Base-by-base conservation (phyloP, 2,329 filamentous ascomycete species). In the Myriosclerotinia duriaeana region DNA sequence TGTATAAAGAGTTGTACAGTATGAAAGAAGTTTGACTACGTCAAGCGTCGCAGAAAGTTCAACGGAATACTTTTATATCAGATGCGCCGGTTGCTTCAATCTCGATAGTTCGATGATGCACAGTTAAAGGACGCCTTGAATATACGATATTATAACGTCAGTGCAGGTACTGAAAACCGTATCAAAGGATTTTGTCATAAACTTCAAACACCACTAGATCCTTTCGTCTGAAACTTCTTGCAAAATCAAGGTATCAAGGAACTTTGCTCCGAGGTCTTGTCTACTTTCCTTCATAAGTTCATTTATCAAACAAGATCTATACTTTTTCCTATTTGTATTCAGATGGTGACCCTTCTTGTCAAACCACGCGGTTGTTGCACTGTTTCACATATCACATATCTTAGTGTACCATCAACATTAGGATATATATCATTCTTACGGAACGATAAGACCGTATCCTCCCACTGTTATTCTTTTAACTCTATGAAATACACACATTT, bases 141-240 rank as follows among this genome's bases (percentile, higher is more conserved):
- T 44, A 17, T 56, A 20, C 17, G 26, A 44, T 34, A n/a, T 30
- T 34, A n/a, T 9, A 44, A 34, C 5, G 17, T 59, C 26, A 46
- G 40, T 46, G 55, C 55, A 44, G 46, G 26, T 48, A 48, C 36
- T n/a, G 20, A 26, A 59, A 59, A 59, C 20, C 17, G 26, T n/a
- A 22, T 48, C n/a, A 22, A 14, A 48, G 7, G 40, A 59, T 15
- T n/a, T 46, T 46, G 9, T 22, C 42, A 17, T 59, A 26, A 48
- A 59, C 56, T 12, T 36, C 42, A 48, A 59, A 48, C 56, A 48
- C 11, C 20, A 48, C n/a, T 8, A 48, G 42, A 5, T 17, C 9
- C 14, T 46, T 48, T 44, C 55, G 15, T 48, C 56, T 34, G 6
- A 36, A 59, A 26, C 56, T 34, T 36, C 17, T 59, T 15, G 12